Percentiles rank a stretch among this genome's conserved stretches.
Conservation (phyloP, 108 stramenopile genomes). For the Parietichytrium sp. region DNA sequence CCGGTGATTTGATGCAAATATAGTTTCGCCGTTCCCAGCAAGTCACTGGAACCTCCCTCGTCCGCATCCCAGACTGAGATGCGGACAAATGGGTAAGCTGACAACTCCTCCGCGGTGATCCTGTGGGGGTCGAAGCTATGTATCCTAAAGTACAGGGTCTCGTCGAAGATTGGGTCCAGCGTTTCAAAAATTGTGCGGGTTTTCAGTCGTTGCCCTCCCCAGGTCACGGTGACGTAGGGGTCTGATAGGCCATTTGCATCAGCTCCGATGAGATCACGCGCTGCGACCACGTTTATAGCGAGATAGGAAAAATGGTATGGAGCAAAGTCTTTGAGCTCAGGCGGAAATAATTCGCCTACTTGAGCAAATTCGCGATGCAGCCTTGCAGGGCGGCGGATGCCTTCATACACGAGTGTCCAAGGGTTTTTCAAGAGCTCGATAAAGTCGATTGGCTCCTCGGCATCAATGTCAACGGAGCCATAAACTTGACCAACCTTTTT, state of each 20-base stretch:
- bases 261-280: not conserved
- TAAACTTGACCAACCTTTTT: slow-evolving; percentile 15
- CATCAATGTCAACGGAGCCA: slow-evolving; percentile 13
- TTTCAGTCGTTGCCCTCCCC: not conserved
- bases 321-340: not conserved
- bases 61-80: slow-evolving; percentile 21
- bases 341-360: not conserved
- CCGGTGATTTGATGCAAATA: slow-evolving; percentile 24
- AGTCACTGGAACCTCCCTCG: not conserved
- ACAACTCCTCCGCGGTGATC: not conserved
- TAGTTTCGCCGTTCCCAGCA: not conserved
- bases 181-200: not conserved
- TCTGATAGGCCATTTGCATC: slow-evolving; percentile 31
- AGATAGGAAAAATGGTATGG: slow-evolving; percentile 22
- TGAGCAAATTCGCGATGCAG: slow-evolving; percentile 35
- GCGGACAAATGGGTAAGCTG: not conserved
- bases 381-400: not conserved
- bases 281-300: not conserved
- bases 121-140: not conserved
- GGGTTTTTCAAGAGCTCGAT: not conserved
- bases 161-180: not conserved
- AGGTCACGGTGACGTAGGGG: slow-evolving; percentile 6
- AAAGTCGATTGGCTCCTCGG: not conserved
- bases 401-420: not conserved
- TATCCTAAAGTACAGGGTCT: slow-evolving; percentile 24